phyloP scores from a whole-genome alignment of 2,329 filamentous ascomycete species.

The Macrophomina phaseolina region DNA sequence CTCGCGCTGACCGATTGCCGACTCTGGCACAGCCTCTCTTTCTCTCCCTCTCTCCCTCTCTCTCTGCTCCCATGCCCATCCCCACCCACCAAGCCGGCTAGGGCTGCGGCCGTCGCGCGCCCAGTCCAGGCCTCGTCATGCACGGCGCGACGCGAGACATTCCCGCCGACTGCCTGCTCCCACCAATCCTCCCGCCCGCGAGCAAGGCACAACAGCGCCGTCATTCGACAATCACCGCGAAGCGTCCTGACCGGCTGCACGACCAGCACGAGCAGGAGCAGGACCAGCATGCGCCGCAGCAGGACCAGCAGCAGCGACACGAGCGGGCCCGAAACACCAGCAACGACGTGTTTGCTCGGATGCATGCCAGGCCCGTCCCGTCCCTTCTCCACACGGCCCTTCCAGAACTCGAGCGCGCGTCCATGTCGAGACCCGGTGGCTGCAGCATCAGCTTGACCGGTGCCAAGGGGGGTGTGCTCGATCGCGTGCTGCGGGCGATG shows the following conservation, averaged over 20 bases:
- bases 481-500: background rate
- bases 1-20: background rate
- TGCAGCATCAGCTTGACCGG: constrained; percentile 26
- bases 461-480: constrained; percentile 6
- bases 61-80: background rate
- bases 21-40: constrained; percentile 19
- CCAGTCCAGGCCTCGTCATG: constrained; percentile 21
- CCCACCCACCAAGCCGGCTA: constrained; percentile 11
- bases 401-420: constrained; percentile 3
- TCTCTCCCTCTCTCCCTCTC: background rate
- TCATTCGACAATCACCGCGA: constrained; percentile 15
- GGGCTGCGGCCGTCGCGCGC: constrained; percentile 20
- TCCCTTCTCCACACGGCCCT: constrained; percentile 14
- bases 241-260: constrained; percentile 11
- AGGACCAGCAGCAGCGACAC: background rate
- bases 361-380: constrained; percentile 16
- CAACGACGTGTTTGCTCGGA: constrained; percentile 13
- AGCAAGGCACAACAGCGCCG: constrained; percentile 15
- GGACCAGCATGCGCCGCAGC: background rate
- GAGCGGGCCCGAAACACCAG: background rate
- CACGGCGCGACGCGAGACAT: constrained; percentile 21
- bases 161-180: background rate
- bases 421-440: constrained; percentile 4
- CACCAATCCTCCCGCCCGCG: constrained; percentile 9
- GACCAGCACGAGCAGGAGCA: background rate